Percentiles rank a stretch among this genome's conserved stretches.
These are phyloP conservation scores for Colletotrichum liaoningense DNA, from an alignment of 2,329 filamentous ascomycete species.

Conservation along the genomic window DNA sequence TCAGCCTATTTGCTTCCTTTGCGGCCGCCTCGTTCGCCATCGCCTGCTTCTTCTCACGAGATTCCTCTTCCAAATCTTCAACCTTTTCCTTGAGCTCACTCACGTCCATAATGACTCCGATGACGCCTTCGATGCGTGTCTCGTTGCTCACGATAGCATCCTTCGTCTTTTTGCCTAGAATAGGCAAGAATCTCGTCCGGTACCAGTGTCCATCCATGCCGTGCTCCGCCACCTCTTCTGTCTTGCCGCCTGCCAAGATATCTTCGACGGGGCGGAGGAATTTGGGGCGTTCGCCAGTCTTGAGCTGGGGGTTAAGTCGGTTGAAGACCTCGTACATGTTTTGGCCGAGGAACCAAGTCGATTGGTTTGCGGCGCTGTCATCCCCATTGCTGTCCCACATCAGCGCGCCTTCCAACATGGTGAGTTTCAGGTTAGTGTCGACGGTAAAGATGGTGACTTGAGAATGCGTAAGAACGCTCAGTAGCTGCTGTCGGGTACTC, in stretches of 20 bases:
- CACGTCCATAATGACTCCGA: constrained; percentile 84
- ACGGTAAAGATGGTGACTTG: constrained; percentile 82
- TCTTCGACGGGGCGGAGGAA: constrained; percentile 71
- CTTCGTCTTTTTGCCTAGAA: constrained; percentile 66
- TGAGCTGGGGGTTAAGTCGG: constrained; percentile 55
- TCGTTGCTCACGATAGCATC: constrained; percentile 59
- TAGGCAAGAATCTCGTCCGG: constrained; percentile 77
- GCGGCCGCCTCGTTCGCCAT: constrained; percentile 82
- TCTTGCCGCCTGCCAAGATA: constrained; percentile 70
- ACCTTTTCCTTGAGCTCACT: constrained; percentile 77
- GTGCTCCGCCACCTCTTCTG: constrained; percentile 74
- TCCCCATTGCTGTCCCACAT: constrained; percentile 60
- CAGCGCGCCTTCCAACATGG: constrained; percentile 76
- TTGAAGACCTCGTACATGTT: constrained; percentile 75
- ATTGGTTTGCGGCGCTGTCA: constrained; percentile 47
- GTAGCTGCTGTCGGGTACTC: constrained; percentile 75
- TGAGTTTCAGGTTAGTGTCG: constrained; percentile 70
- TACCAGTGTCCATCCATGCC: constrained; percentile 72
- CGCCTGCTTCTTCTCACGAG: constrained; percentile 76
- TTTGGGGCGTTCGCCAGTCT: constrained; percentile 55
- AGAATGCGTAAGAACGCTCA: constrained; percentile 79
- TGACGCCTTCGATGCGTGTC: constrained; percentile 74
- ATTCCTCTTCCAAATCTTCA: constrained; percentile 70
- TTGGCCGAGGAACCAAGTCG: constrained; percentile 66
- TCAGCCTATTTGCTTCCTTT: constrained; percentile 83